A percentile compares a stretch with the other conserved stretches of the same genome.
Evolutionary conservation across 352 stramenopile species (phyloP).

Genomic region (Globisporangium lucens): DNA sequence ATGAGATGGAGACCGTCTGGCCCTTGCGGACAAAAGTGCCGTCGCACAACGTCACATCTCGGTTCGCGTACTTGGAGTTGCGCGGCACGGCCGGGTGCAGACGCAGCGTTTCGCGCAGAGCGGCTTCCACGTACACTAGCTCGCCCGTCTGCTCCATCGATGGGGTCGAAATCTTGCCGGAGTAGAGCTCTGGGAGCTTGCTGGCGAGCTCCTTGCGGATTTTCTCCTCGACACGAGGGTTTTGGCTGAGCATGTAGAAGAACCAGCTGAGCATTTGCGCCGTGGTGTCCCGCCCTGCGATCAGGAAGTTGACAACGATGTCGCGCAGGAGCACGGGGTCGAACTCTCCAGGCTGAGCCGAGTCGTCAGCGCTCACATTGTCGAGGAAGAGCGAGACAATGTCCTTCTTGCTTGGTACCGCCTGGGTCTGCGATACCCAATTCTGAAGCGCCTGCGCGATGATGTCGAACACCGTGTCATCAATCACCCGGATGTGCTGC

Average conservation of each 20-base stretch:
- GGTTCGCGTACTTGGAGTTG: slow-evolving; percentile 25
- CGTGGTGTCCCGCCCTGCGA: slow-evolving; percentile 48
- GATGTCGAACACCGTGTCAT: slow-evolving; percentile 33
- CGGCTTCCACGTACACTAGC: slow-evolving; percentile 21
- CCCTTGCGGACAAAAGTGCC: slow-evolving; percentile 41
- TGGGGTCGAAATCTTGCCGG: not conserved
- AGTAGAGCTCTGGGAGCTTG: slow-evolving; percentile 2
- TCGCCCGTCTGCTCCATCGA: slow-evolving; percentile 8
- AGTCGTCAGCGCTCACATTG: slow-evolving; percentile 19
- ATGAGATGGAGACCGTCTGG: slow-evolving; percentile 31
- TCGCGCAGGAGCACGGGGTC: slow-evolving; percentile 27
- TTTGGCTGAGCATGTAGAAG: slow-evolving; percentile 32
- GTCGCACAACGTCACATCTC: slow-evolving; percentile 52
- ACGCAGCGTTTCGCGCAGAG: slow-evolving; percentile 33
- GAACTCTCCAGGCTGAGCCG: not conserved
- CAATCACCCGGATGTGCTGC: slow-evolving; percentile 28
- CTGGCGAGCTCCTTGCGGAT: slow-evolving; percentile 24
- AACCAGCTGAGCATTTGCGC: slow-evolving; percentile 39
- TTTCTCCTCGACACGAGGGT: slow-evolving; percentile 29
- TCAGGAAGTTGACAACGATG: slow-evolving; percentile 46
- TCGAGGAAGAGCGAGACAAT: slow-evolving; percentile 54
- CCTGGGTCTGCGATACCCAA: not conserved
- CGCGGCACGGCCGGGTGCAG: slow-evolving; percentile 29
- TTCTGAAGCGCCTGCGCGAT: slow-evolving; percentile 28
- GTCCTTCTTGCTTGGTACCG: slow-evolving; percentile 13